These are phyloP conservation scores for Colletotrichum karsti DNA, from an alignment of 2,329 filamentous ascomycete genomes.

Conservation along the genomic window DNA sequence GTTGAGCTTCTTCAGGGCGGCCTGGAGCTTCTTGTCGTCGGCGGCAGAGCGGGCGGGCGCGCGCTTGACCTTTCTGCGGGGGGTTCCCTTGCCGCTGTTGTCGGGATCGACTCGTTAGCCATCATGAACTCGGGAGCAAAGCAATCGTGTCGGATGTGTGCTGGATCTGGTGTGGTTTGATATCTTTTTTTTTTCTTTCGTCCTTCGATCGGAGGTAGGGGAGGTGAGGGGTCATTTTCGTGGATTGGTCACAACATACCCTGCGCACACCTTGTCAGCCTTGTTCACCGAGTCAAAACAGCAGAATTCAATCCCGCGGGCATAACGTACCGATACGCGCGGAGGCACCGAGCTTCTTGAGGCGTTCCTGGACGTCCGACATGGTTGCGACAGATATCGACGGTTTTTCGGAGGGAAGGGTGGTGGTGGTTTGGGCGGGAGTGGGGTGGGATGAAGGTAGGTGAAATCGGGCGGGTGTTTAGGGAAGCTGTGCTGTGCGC, in stretches of 20 bases:
- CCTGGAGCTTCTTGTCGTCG: slow-evolving; percentile 99
- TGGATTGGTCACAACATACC: slow-evolving; percentile 42
- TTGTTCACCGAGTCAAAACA: slow-evolving; percentile 18
- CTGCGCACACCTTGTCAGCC: slow-evolving; percentile 34
- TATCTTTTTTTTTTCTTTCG: background rate
- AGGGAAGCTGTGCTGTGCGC: slow-evolving; percentile 26
- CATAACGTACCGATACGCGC: slow-evolving; percentile 70
- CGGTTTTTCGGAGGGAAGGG: slow-evolving; percentile 9
- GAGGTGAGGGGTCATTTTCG: slow-evolving; percentile 26
- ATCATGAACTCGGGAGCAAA: slow-evolving; percentile 26
- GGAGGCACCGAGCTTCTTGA: slow-evolving; percentile 65
- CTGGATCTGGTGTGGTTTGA: background rate
- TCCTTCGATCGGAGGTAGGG: background rate
- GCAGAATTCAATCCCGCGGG: background rate
- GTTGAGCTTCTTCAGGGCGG: slow-evolving; percentile 98
- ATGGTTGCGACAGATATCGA: slow-evolving; percentile 46
- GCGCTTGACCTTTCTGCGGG: slow-evolving; percentile 98
- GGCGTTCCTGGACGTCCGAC: slow-evolving; percentile 66
- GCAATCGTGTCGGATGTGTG: background rate
- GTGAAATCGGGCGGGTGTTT: slow-evolving; percentile 19
- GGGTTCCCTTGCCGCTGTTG: slow-evolving; percentile 91
- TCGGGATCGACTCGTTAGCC: slow-evolving; percentile 37
- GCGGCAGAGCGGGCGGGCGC: slow-evolving; percentile 90
- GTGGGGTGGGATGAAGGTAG: slow-evolving; percentile 37
- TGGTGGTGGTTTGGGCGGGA: slow-evolving; percentile 30